Percentiles rank a stretch among this genome's conserved stretches.
Conservation (phyloP, 768 basidiomycete genomes). For the Auricularia sp. region DNA sequence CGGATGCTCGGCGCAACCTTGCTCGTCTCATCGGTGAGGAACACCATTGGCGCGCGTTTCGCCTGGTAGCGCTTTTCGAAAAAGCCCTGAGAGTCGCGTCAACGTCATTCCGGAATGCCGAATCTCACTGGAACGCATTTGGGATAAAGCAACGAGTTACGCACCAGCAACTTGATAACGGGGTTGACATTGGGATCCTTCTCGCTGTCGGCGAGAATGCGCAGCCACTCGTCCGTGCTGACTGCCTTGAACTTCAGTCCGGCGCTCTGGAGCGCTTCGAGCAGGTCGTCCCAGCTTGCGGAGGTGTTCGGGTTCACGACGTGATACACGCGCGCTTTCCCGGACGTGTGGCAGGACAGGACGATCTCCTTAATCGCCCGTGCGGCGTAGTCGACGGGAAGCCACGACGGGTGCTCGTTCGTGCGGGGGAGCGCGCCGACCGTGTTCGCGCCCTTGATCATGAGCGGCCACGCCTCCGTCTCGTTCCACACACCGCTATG, state of each 20-base stretch:
- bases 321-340: conserved; percentile 23
- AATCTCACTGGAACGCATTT: neutral
- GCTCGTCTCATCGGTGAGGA: conserved; percentile 23
- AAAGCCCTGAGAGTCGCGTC: conserved; percentile 18
- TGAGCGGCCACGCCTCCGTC: conserved; percentile 34
- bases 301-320: conserved; percentile 26
- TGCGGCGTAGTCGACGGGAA: conserved; percentile 44
- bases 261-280: conserved; percentile 26
- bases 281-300: conserved; percentile 29
- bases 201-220: conserved; percentile 25
- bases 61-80: conserved; percentile 22
- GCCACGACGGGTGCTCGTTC: conserved; percentile 33
- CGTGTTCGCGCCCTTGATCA: conserved; percentile 35
- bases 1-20: conserved; percentile 24
- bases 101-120: neutral
- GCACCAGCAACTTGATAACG: conserved; percentile 31
- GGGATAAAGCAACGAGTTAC: conserved; percentile 7
- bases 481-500: conserved; percentile 42
- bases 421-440: conserved; percentile 24
- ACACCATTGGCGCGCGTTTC: conserved; percentile 23
- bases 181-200: conserved; percentile 30
- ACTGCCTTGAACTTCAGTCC: conserved; percentile 32
- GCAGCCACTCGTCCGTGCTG: conserved; percentile 26
- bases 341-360: neutral
- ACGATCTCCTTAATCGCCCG: conserved; percentile 37